Percentiles rank a stretch among this genome's conserved stretches.
Evolutionary conservation across 2,329 filamentous ascomycete genomes (phyloP).

Genomic region (Hymenoscyphus scutula): DNA sequence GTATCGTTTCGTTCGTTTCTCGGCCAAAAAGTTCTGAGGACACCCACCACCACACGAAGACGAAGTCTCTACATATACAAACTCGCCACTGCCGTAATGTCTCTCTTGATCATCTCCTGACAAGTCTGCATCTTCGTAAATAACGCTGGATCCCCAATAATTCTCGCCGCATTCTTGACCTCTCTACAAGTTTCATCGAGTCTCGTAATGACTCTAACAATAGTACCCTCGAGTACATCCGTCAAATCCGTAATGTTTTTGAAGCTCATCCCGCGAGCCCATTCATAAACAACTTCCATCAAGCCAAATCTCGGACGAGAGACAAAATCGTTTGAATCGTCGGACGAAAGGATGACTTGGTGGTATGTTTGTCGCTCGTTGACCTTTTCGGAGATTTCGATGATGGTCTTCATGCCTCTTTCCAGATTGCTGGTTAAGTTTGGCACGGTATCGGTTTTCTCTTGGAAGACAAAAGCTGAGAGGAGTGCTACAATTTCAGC

Average conservation of each 20-base stretch:
- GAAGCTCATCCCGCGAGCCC: conserved; percentile 97
- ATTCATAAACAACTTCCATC: conserved; percentile 97
- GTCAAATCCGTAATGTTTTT: conserved; percentile 96
- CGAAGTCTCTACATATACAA: conserved; percentile 68
- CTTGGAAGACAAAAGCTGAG: conserved; percentile 95
- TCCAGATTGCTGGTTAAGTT: conserved; percentile 80
- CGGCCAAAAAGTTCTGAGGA: not conserved
- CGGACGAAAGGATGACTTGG: conserved; percentile 86
- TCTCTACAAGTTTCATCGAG: conserved; percentile 95
- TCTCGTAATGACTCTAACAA: conserved; percentile 89
- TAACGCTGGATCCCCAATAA: conserved; percentile 89
- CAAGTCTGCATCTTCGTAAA: conserved; percentile 97
- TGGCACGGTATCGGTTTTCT: conserved; percentile 83
- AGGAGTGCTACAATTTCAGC: conserved; percentile 94
- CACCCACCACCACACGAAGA: no score
- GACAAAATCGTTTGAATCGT: conserved; percentile 91
- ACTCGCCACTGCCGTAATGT: conserved; percentile 86
- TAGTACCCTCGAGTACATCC: conserved; percentile 94
- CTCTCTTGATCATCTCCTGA: conserved; percentile 96
- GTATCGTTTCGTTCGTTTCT: not conserved
- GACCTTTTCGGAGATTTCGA: conserved; percentile 88
- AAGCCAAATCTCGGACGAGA: conserved; percentile 85
- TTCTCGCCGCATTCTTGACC: conserved; percentile 93
- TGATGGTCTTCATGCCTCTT: conserved; percentile 78
- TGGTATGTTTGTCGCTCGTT: conserved; percentile 85